Evolutionary conservation across 306 rosid species (phyloP).

Genomic region (Mucuna pruriens): DNA sequence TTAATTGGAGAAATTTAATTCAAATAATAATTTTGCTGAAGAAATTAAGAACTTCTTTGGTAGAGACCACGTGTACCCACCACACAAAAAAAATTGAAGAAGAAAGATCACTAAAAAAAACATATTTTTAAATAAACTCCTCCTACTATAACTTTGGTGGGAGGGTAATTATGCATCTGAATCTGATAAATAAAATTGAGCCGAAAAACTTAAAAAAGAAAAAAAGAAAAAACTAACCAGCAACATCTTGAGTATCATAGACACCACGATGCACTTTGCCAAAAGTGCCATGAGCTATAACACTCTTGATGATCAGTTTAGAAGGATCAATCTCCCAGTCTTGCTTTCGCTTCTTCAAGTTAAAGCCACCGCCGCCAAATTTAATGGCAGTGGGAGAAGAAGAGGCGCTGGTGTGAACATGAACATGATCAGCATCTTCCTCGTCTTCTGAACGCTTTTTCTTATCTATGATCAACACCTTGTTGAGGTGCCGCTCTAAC

Average conservation of each 20-base stretch:
- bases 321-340: conserved; percentile 99
- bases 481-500: conserved; percentile 85
- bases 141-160: not conserved
- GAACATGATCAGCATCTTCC: conserved; percentile 11
- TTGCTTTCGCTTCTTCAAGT: conserved; percentile 58
- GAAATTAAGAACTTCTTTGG: conserved; percentile 36
- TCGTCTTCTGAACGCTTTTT: conserved; percentile 61
- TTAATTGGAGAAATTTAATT: not conserved
- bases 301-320: conserved; percentile 76
- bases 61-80: too few species aligned
- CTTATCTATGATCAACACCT: conserved; percentile 79
- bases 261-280: conserved; percentile 94
- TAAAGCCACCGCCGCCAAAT: not conserved
- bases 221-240: conserved; percentile 55
- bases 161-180: conserved; percentile 29
- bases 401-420: conserved; percentile 35
- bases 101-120: not conserved
- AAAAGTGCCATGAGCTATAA: conserved; percentile 92
- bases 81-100: not conserved
- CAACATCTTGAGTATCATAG: conserved; percentile 89
- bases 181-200: conserved; percentile 33
- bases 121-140: not conserved
- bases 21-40: conserved; percentile 19
- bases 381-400: conserved; percentile 43
- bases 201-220: not conserved